Conservation (phyloP, 768 basidiomycete species). For the Asterophora parasitica region DNA sequence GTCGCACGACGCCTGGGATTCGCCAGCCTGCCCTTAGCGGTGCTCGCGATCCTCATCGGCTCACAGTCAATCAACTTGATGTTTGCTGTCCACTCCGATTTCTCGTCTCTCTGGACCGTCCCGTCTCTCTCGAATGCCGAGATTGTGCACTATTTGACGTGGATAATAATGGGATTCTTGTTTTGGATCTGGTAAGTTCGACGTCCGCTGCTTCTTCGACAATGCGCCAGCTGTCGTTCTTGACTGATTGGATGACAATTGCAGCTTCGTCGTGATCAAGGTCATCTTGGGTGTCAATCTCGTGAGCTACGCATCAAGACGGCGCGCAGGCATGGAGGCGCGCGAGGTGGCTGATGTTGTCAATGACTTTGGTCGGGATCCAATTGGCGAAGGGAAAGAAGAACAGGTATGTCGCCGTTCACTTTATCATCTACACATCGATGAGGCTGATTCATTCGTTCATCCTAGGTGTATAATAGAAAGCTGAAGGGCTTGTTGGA, state of each 20-base stretch:
- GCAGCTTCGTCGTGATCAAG: slow-evolving; percentile 83
- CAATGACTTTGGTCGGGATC: slow-evolving; percentile 87
- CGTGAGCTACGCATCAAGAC: slow-evolving; percentile 73
- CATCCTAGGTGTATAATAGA: slow-evolving; percentile 68
- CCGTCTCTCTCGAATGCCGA: slow-evolving; percentile 43
- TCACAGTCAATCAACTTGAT: slow-evolving; percentile 65
- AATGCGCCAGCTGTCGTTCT: no score
- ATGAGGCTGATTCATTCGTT: not conserved
- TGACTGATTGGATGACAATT: not conserved
- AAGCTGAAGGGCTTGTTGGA: slow-evolving; percentile 72
- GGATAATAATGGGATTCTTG: slow-evolving; percentile 57
- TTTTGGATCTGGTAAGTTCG: slow-evolving; percentile 78
- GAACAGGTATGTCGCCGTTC: slow-evolving; percentile 55
- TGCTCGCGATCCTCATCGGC: slow-evolving; percentile 72
- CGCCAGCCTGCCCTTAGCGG: slow-evolving; percentile 86
- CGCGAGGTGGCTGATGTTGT: slow-evolving; percentile 69
- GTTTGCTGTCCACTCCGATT: slow-evolving; percentile 43
- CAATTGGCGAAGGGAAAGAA: slow-evolving; percentile 85
- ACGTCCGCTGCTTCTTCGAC: not conserved
- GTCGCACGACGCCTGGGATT: slow-evolving; percentile 94
- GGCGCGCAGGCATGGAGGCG: slow-evolving; percentile 73
- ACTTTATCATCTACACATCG: not conserved
- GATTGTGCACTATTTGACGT: slow-evolving; percentile 53
- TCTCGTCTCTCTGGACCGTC: slow-evolving; percentile 41
- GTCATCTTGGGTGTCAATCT: slow-evolving; percentile 89